Percentiles rank a stretch among this genome's conserved stretches.
These are phyloP conservation scores for Zymoseptoria ardabiliae DNA, from an alignment of 2,329 filamentous ascomycete genomes.

Conservation along the genomic window DNA sequence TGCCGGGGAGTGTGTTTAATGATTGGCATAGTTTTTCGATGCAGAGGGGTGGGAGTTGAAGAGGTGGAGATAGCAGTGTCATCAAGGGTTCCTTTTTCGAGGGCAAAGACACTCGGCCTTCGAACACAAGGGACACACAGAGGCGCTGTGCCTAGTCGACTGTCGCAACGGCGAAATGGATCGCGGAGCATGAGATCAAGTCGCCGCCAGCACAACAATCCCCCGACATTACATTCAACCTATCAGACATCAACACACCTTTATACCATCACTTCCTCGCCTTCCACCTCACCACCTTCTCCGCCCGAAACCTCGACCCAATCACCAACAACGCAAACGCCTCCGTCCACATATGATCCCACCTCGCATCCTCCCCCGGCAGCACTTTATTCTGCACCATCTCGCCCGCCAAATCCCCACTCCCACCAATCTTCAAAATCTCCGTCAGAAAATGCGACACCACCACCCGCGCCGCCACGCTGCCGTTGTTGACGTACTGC, in stretches of 20 bases:
- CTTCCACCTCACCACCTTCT: not conserved
- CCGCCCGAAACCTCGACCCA: not conserved
- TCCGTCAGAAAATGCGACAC: not conserved
- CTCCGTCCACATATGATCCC: not conserved
- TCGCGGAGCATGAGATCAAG: not conserved
- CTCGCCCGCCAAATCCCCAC: not conserved
- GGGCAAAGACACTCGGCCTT: no score
- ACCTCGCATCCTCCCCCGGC: not conserved
- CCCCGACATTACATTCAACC: not conserved
- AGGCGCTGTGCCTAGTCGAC: not conserved
- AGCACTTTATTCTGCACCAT: not conserved
- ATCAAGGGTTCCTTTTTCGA: no score
- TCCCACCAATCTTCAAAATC: not conserved
- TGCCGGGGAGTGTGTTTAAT: conserved; percentile 39
- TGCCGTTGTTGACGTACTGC: not conserved
- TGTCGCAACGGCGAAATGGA: not conserved
- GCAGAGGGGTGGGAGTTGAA: conserved; percentile 13
- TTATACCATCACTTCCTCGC: not conserved
- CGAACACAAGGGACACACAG: not conserved
- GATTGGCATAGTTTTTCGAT: conserved; percentile 42
- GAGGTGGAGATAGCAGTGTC: no score
- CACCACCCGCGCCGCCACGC: not conserved
- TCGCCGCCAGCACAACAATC: not conserved
- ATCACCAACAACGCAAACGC: not conserved
- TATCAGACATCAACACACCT: not conserved